Evolutionary conservation across 768 basidiomycete species (phyloP), one percentile per base, ranked within the genome.

Genomic region (Tricholoma furcatifolium): DNA sequence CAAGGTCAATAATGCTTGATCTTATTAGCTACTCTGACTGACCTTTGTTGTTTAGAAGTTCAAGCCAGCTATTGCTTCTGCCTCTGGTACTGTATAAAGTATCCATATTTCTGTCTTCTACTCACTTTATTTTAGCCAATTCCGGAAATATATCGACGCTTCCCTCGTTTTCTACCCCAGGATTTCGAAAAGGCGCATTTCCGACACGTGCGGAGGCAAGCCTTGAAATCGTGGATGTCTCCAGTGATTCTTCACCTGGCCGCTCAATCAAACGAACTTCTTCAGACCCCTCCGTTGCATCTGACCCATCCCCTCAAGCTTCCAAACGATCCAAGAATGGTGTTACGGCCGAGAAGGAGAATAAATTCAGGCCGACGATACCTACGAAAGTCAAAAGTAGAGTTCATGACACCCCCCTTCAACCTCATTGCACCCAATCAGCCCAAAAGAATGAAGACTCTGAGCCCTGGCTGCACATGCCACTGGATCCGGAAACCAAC

Each of bases 111-210:
- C 31, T 15, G 35, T 24, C 21, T 11, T 39, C 8, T 35, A 14
- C 30, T 41, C 20, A 30, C 40, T 15, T 24, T 24, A 21, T 8
- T 34, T 40, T 47, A 73, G 68, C 41, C n/a, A 67, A 60, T 17
- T 68, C 63, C 51, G 36, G 55, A 50, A 44, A 66, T 23, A 24
- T 60, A 47, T 54, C 65, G 9, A 60, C 44, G 2, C 66, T 78
- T 2, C 69, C 76, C 0, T 67, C 75, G 1, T 77, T 80, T 56
- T 73, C 76, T 1, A 79, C 80, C 0, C 71, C 80, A 4, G 74
- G 74, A 4, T 78, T 77, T 54, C 59, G 60, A 50, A 46, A 42
- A 74, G 71, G 60, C 49, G 62, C 34, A 32, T 20, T 62, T 32
- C 56, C 14, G 17, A 10, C 24, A 43, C 56, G 44, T 27, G 39